A percentile compares a stretch with the other conserved stretches of the same genome.
phyloP scores from a whole-genome alignment of 306 rosid species.

The Betula pendula region DNA sequence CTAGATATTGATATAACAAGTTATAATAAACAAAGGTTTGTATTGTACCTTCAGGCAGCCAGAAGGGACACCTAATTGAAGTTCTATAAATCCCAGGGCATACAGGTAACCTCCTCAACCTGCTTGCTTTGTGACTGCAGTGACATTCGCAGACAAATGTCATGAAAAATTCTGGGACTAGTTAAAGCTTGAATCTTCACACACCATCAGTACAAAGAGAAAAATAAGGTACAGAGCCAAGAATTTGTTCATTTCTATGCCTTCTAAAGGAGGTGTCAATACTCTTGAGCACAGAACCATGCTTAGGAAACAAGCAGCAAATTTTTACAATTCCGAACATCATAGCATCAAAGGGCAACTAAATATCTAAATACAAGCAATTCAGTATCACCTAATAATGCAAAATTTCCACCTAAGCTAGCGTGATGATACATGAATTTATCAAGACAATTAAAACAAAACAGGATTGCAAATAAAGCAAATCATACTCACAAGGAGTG shows the following conservation, averaged over 20 bases:
- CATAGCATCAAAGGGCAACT: neutral
- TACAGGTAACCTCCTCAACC: conserved; percentile 88
- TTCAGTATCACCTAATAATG: neutral
- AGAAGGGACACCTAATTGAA: conserved; percentile 73
- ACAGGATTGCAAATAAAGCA: neutral
- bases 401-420: neutral
- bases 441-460: neutral
- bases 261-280: conserved; percentile 17
- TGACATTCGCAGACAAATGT: conserved; percentile 82
- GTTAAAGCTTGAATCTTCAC: conserved; percentile 47
- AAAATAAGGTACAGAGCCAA: conserved; percentile 26
- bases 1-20: neutral
- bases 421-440: neutral
- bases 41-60: conserved; percentile 79
- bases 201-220: conserved; percentile 33
- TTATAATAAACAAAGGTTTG: conserved; percentile 57
- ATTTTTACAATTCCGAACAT: neutral
- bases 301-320: conserved; percentile 11
- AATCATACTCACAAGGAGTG: neutral
- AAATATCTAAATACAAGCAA: neutral
- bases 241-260: conserved; percentile 25
- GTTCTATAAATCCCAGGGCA: conserved; percentile 62
- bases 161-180: conserved; percentile 52
- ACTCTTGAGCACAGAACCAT: conserved; percentile 9
- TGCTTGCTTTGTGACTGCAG: conserved; percentile 98